Conservation (phyloP, 106 monocot species). For the Hemerocallis citrina region DNA sequence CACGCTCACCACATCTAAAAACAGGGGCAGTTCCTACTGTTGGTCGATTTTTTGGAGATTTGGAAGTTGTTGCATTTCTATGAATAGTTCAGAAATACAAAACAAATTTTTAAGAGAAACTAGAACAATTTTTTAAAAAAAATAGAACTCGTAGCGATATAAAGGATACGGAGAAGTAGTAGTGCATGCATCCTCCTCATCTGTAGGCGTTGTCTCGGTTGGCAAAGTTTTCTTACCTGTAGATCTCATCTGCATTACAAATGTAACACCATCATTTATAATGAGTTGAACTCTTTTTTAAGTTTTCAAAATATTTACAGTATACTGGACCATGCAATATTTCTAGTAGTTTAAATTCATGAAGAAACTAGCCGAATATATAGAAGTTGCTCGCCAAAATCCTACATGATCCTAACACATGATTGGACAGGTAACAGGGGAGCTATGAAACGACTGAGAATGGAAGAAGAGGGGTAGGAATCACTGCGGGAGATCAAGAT, state of each 20-base stretch:
- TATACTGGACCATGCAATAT: background rate
- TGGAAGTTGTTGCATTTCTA: conserved; percentile 37
- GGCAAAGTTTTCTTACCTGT: conserved; percentile 37
- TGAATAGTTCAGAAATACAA: conserved; percentile 13
- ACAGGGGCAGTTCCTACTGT: conserved; percentile 58
- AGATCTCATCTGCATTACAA: conserved; percentile 1
- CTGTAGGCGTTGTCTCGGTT: conserved; percentile 22
- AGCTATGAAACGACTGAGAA: no score
- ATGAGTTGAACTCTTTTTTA: background rate
- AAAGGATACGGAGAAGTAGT: conserved; percentile 61
- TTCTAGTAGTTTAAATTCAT: background rate
- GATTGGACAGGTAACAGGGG: no score
- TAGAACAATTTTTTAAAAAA: background rate
- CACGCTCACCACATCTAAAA: conserved; percentile 70
- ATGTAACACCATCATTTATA: background rate
- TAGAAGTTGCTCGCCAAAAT: background rate
- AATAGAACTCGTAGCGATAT: background rate
- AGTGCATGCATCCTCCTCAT: conserved; percentile 60
- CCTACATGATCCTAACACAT: background rate
- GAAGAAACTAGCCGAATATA: background rate
- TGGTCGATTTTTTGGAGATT: conserved; percentile 26
- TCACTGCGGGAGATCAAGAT: no score
- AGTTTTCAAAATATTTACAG: no score
- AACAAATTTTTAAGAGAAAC: background rate
- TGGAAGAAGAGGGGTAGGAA: no score